Percentiles rank a stretch among this genome's conserved stretches.
These are phyloP conservation scores for Penicillium crustosum DNA, from an alignment of 2,329 filamentous ascomycete genomes.

Conservation along the genomic window DNA sequence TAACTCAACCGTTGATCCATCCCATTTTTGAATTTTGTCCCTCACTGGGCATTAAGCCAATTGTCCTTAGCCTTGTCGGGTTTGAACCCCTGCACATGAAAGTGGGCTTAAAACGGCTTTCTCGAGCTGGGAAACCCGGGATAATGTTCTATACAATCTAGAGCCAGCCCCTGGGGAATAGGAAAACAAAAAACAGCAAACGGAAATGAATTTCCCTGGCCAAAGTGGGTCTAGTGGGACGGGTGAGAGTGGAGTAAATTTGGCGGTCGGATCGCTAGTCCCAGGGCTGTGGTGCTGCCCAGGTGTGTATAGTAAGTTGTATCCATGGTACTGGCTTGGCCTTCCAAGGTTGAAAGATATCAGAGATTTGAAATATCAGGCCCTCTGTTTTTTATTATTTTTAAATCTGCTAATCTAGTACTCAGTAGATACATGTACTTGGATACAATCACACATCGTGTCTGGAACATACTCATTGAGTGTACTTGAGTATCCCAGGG, in stretches of 20 bases:
- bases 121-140: background rate
- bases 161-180: background rate
- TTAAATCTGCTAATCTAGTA: too few relatives aligned
- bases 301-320: too few relatives aligned
- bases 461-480: background rate
- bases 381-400: background rate
- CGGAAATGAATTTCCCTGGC: background rate
- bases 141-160: background rate
- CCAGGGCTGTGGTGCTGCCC: background rate
- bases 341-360: too few relatives aligned
- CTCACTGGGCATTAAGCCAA: background rate
- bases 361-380: too few relatives aligned
- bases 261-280: background rate
- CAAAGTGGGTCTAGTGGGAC: background rate
- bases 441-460: background rate
- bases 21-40: background rate
- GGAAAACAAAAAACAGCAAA: background rate
- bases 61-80: background rate
- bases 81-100: background rate
- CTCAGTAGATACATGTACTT: background rate
- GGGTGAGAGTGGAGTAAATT: background rate
- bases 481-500: background rate
- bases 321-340: too few relatives aligned
- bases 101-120: background rate
- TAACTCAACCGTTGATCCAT: background rate